phyloP scores from a whole-genome alignment of 75 land plant genomes.

The Pinus tabuliformis region DNA sequence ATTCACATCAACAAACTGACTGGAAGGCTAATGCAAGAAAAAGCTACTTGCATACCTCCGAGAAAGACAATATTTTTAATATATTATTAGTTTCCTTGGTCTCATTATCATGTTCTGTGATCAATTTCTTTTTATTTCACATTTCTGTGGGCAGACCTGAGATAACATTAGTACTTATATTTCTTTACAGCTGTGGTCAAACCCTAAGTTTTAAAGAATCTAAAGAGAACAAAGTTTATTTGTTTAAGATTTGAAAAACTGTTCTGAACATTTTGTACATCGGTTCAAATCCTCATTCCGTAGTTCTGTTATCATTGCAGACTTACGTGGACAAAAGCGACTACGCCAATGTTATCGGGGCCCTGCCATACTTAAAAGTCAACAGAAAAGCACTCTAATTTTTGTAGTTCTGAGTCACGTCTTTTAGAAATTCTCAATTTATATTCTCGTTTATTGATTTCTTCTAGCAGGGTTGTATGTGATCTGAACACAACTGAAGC shows the following conservation, averaged over 20 bases:
- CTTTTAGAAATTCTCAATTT: neutral
- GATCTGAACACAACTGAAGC: neutral
- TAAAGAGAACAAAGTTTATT: neutral
- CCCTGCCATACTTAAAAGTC: conserved; percentile 53
- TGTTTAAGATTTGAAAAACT: neutral
- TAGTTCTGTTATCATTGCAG: conserved; percentile 16
- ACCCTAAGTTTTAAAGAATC: neutral
- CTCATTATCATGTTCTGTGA: neutral
- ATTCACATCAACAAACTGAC: no score
- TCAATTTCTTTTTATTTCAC: neutral
- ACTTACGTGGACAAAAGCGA: conserved; percentile 34
- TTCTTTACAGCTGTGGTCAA: neutral
- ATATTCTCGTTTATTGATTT: neutral
- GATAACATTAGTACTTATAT: neutral
- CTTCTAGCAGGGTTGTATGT: neutral
- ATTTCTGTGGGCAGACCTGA: neutral
- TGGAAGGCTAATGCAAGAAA: no score
- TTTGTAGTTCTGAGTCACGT: neutral
- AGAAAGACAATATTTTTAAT: neutral
- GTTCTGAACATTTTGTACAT: neutral
- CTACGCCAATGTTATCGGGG: conserved; percentile 52
- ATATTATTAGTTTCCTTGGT: neutral
- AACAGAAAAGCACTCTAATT: conserved; percentile 33
- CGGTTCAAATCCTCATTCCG: neutral
- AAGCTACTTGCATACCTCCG: neutral